Percentiles rank a stretch among this genome's conserved stretches.
phyloP scores from a whole-genome alignment of 2,329 filamentous ascomycete genomes.

The Thelonectria discophora region DNA sequence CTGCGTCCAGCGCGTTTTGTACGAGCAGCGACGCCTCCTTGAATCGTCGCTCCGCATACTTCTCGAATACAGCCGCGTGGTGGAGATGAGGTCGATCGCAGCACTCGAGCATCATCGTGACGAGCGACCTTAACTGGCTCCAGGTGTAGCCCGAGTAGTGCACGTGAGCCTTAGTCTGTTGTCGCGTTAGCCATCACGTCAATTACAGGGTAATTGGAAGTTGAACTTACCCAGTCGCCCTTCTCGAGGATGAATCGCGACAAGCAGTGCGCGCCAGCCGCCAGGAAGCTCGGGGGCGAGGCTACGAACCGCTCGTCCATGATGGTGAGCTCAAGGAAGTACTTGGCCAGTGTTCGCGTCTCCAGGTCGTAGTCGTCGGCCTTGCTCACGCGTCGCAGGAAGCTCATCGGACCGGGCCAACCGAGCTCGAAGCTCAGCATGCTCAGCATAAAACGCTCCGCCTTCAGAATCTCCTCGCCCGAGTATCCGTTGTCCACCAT shows the following conservation, averaged over 20 bases:
- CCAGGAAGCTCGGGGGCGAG: constrained; percentile 87
- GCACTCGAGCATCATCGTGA: constrained; percentile 85
- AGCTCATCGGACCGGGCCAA: constrained; percentile 99
- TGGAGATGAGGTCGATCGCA: constrained; percentile 83
- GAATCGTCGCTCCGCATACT: constrained; percentile 88
- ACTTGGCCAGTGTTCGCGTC: constrained; percentile 94
- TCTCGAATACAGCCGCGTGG: constrained; percentile 87
- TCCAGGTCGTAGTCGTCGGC: constrained; percentile 97
- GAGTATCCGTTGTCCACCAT: constrained; percentile 97
- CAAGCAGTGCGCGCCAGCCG: constrained; percentile 91
- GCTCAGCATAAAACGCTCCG: constrained; percentile 96
- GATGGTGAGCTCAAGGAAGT: constrained; percentile 94
- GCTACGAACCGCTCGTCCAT: constrained; percentile 99
- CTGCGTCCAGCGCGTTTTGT: constrained; percentile 73
- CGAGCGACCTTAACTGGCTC: constrained; percentile 79
- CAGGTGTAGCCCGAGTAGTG: constrained; percentile 96
- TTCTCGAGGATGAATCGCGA: constrained; percentile 89
- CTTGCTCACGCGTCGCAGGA: constrained; percentile 95
- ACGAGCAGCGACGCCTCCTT: constrained; percentile 86
- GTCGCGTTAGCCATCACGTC: constrained; percentile 46
- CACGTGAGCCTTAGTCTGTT: constrained; percentile 80
- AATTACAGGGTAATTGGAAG: too few relatives aligned
- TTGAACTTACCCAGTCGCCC: constrained; percentile 84
- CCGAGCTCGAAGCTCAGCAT: constrained; percentile 96
- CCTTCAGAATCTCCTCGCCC: constrained; percentile 92